Conservation (phyloP, 208 protist species). For the Porcisia deanei region DNA sequence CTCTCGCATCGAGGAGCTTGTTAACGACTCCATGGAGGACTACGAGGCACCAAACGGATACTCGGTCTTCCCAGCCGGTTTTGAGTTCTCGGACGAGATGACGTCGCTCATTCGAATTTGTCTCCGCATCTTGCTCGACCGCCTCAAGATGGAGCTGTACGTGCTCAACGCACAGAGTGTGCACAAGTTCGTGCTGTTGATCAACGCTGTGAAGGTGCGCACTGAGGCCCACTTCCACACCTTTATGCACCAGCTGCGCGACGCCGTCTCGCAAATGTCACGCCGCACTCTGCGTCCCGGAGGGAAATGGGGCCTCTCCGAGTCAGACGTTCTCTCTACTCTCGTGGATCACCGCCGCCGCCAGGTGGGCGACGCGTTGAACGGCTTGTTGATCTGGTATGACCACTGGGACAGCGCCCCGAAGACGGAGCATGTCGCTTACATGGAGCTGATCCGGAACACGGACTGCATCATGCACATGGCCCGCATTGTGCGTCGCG, state of each 20-base stretch:
- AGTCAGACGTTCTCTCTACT: slow-evolving; percentile 56
- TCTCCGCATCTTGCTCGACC: slow-evolving; percentile 69
- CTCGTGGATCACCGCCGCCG: slow-evolving; percentile 70
- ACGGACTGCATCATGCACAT: slow-evolving; percentile 70
- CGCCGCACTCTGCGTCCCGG: slow-evolving; percentile 55
- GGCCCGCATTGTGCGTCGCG: slow-evolving; percentile 63
- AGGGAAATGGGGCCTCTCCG: slow-evolving; percentile 59
- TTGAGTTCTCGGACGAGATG: slow-evolving; percentile 66
- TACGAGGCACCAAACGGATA: slow-evolving; percentile 42
- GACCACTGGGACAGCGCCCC: slow-evolving; percentile 78
- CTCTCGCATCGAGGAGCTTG: slow-evolving; percentile 58
- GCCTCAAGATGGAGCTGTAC: slow-evolving; percentile 78
- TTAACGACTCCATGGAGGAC: slow-evolving; percentile 40
- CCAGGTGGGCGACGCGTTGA: slow-evolving; percentile 53
- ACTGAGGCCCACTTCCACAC: slow-evolving; percentile 67
- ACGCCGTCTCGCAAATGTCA: slow-evolving; percentile 61
- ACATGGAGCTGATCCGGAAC: slow-evolving; percentile 87
- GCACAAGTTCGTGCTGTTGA: slow-evolving; percentile 54
- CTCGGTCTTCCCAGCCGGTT: slow-evolving; percentile 62
- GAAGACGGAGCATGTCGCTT: slow-evolving; percentile 73
- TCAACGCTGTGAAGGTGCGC: slow-evolving; percentile 63
- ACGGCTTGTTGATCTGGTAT: slow-evolving; percentile 82
- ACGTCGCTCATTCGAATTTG: slow-evolving; percentile 63
- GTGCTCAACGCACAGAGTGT: slow-evolving; percentile 73
- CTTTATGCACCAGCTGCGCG: slow-evolving; percentile 72